Evolutionary conservation across 2,329 filamentous ascomycete genomes (phyloP), one percentile per base, ranked within the genome.

Genomic region (Monosporascus sp.): DNA sequence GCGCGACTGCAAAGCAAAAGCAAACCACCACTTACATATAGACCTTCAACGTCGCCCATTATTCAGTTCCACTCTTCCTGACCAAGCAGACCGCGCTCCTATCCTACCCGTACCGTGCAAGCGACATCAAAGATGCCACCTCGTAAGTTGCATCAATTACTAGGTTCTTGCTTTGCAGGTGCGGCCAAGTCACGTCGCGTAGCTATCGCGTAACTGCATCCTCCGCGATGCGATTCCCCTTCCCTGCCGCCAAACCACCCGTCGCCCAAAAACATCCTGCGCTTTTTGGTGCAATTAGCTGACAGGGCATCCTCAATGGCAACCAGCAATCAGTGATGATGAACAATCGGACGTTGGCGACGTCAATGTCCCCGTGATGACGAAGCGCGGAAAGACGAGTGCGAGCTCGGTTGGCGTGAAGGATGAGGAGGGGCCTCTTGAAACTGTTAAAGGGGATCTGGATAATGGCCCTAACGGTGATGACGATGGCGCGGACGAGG

Each of bases 321-420:
- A 2, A 38, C 50, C 36, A 73, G 74, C 72, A 15, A 67, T 75
- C 38, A 76, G 73, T 58, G 74, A 75, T 55, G 72, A 75, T 25
- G 73, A 74, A 24, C 57, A 57, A 25, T 76, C 74, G 2, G 74
- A 71, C 11, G 38, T 48, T 22, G 65, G 60, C 52, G 63, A 65
- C 50, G 27, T 62, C 49, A 25, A 60, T 41, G 53, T 62, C 37
- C 49, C 60, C 49, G 41, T 63, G 7, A 45, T 35, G 17, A 48
- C 54, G 25, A 60, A 59, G 51, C 58, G 60, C 54, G 51, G 18
- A 24, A 57, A 53, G 44, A 4, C 50, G 20, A 24, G 37, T 1
- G 22, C 48, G 14, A 55, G 45, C 36, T 7, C 41, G 9, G 58
- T 60, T 25, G 59, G 60, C 7, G 54, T 60, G 20, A 58, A 61